Evolutionary conservation across 176 grass and related monocot genomes (phyloP).

Genomic region (Oryza nivara): DNA sequence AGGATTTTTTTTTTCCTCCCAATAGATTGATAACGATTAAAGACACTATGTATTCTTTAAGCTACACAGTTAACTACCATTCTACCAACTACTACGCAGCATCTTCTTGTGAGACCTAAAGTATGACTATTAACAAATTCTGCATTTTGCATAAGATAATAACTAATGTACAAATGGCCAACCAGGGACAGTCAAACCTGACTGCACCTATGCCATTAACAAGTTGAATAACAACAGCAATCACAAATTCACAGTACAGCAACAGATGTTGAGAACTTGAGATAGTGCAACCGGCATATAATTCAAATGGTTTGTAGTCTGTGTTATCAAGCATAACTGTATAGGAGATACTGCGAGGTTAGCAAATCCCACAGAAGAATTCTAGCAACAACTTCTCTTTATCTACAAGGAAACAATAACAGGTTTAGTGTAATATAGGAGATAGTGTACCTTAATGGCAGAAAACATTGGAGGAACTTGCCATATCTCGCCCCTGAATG

Average conservation of each 20-base stretch:
- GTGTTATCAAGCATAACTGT: neutral
- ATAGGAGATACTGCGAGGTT: neutral
- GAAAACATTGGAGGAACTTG: conserved; percentile 99
- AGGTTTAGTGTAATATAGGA: conserved; percentile 14
- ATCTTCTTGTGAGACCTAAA: conserved; percentile 12
- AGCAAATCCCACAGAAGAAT: neutral
- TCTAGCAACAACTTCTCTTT: conserved; percentile 1
- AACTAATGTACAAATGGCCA: neutral
- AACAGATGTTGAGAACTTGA: neutral
- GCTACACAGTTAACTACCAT: neutral
- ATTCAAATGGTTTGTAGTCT: neutral
- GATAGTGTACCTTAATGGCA: conserved; percentile 82
- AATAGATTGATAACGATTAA: neutral
- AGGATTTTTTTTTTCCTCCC: neutral
- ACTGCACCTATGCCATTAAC: conserved; percentile 9
- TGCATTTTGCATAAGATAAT: neutral
- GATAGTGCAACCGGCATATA: neutral
- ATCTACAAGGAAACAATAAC: conserved; percentile 3
- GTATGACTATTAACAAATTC: neutral
- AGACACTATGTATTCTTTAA: neutral
- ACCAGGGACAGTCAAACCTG: neutral
- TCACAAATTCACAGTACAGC: neutral
- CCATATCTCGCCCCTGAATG: conserved; percentile 94
- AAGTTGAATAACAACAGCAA: neutral
- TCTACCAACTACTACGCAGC: neutral